Percentiles rank a stretch among this genome's conserved stretches.
Evolutionary conservation across 179 eudicot species (phyloP).

Genomic region (Patellifolia procumbens): DNA sequence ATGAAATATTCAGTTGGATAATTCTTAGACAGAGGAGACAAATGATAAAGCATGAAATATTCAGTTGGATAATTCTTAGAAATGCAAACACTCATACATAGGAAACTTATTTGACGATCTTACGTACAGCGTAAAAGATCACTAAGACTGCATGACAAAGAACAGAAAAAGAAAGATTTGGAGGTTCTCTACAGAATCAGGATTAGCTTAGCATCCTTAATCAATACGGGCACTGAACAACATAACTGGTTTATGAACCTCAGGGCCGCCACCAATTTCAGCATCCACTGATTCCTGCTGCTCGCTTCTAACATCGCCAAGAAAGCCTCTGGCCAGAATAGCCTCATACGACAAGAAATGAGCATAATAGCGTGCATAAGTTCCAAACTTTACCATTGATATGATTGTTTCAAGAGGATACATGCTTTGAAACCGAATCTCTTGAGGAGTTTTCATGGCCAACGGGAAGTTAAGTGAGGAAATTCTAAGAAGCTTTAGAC

Average conservation of each 20-base stretch:
- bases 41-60: neutral
- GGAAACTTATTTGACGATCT: neutral
- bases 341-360: neutral
- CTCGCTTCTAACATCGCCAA: neutral
- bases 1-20: neutral
- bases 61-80: neutral
- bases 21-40: neutral
- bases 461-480: neutral
- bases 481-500: neutral
- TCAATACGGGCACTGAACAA: conserved; percentile 11
- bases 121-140: neutral
- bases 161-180: neutral
- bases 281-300: neutral
- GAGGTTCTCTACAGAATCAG: neutral
- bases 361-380: neutral
- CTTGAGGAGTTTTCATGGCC: neutral
- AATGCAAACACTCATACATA: neutral
- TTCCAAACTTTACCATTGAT: neutral
- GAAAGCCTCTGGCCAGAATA: neutral
- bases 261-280: neutral
- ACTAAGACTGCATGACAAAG: neutral
- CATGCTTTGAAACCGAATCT: neutral
- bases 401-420: neutral
- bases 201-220: conserved; percentile 1
- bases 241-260: conserved; percentile 5